A percentile compares a stretch with the other conserved stretches of the same genome.
phyloP scores from a whole-genome alignment of 768 basidiomycete species.

The Termitomyces sp. region DNA sequence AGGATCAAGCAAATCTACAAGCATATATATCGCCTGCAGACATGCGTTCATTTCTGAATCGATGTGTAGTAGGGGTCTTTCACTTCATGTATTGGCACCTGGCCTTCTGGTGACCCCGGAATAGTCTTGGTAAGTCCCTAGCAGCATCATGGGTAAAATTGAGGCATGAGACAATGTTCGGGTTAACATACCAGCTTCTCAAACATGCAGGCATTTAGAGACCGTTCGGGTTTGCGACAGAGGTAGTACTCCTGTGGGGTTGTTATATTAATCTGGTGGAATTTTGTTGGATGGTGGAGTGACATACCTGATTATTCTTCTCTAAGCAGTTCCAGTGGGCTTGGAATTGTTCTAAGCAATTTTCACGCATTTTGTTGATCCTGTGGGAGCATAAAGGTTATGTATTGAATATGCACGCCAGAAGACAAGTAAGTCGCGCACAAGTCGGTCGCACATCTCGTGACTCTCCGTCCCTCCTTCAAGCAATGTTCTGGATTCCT shows the following conservation, averaged over 20 bases:
- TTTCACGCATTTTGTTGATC: slow-evolving; percentile 89
- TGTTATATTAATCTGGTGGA: not conserved
- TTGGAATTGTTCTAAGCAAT: slow-evolving; percentile 83
- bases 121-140: slow-evolving; percentile 91
- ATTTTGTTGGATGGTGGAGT: not conserved
- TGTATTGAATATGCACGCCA: not conserved
- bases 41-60: slow-evolving; percentile 65
- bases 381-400: slow-evolving; percentile 34
- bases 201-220: slow-evolving; percentile 92
- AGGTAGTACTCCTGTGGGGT: slow-evolving; percentile 73
- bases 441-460: slow-evolving; percentile 93
- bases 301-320: slow-evolving; percentile 83
- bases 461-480: slow-evolving; percentile 93
- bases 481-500: slow-evolving; percentile 89
- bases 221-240: slow-evolving; percentile 85
- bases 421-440: slow-evolving; percentile 35
- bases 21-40: slow-evolving; percentile 11
- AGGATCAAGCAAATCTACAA: slow-evolving; percentile 9
- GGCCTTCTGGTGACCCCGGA: slow-evolving; percentile 79
- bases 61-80: slow-evolving; percentile 77
- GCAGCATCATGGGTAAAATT: not conserved
- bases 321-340: slow-evolving; percentile 95
- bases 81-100: slow-evolving; percentile 85
- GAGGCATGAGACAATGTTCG: not conserved
- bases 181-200: slow-evolving; percentile 70